Base-by-base conservation (phyloP, 2,329 filamentous ascomycete species). In the Gnomoniopsis smithogilvyi region DNA sequence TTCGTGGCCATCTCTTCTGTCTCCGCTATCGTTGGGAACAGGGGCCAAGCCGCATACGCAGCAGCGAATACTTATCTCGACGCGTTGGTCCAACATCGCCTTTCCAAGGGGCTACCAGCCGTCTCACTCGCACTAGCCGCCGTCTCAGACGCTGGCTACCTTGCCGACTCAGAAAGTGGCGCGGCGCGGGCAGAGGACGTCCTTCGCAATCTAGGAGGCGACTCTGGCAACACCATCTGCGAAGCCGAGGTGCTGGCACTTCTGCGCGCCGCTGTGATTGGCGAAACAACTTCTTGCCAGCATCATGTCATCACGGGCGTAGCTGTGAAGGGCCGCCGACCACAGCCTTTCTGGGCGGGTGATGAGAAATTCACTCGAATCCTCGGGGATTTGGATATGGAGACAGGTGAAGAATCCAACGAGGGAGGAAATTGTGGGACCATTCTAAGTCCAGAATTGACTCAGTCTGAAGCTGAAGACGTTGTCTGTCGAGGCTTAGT, bases 231-330 rank as follows among this genome's bases (percentile, higher is more conserved):
- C 21, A 73, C 71, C 10, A 77, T 86, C 64, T 77, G 74, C 64
- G 78, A 80, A 64, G 75, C 76, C 7, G 82, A 86, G 67, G 80
- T 85, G 0, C 69, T 84, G 1, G 81, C 81, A 0, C 73, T 86
- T 0, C 71, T 85, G 1, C 77, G 75, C 1, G 77, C 80, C 0
- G 80, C 80, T 19, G 79, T 85, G 45, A 73, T 69, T 6, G 80
- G 80, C 1, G 71, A 74, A 30, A 67, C 67, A 0, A 63, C 65
- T 0, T 69, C 73, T 0, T 83, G 79, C 67, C 75, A 77, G 58
- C 74, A 71, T 46, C 81, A 85, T 65, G 77, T 75, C 41, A 80
- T 85, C 62, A 84, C 81, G 0, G 82, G 82, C 2, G 76, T 85
- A 67, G 74, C 76, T 56, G 77, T 84, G 61, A 78, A 74, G 17